Evolutionary conservation across 805 yeast species (phyloP).

Genomic region (Candida nitratophila): DNA sequence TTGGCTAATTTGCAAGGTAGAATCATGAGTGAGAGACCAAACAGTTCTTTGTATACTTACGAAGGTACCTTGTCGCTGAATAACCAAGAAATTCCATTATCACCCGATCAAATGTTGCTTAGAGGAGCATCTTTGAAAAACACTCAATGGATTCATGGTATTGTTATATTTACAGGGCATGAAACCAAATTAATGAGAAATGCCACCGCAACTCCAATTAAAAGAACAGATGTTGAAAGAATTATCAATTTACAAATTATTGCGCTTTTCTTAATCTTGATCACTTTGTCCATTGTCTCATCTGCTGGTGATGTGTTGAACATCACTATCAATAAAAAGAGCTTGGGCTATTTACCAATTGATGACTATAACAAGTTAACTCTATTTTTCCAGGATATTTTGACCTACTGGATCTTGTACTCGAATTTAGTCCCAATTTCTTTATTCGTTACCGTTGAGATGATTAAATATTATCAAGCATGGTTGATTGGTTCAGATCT

Average conservation of each 20-base stretch:
- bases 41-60: slow-evolving; percentile 87
- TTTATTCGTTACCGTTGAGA: slow-evolving; percentile 90
- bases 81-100: slow-evolving; percentile 56
- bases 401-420: slow-evolving; percentile 93
- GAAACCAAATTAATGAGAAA: slow-evolving; percentile 97
- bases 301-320: slow-evolving; percentile 83
- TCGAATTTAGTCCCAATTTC: slow-evolving; percentile 98
- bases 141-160: slow-evolving; percentile 92
- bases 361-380: slow-evolving; percentile 62
- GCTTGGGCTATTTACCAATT: slow-evolving; percentile 58
- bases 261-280: slow-evolving; percentile 75
- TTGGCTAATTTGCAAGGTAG: slow-evolving; percentile 47
- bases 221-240: slow-evolving; percentile 93
- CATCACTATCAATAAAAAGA: slow-evolving; percentile 42
- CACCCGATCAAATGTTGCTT: slow-evolving; percentile 85
- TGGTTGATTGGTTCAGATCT: slow-evolving; percentile 88
- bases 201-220: slow-evolving; percentile 98
- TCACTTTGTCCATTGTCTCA: slow-evolving; percentile 70
- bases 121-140: slow-evolving; percentile 95
- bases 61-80: slow-evolving; percentile 76
- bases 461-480: slow-evolving; percentile 93
- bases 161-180: slow-evolving; percentile 94
- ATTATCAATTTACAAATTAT: slow-evolving; percentile 89
- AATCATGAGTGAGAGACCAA: slow-evolving; percentile 84
- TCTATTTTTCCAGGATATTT: slow-evolving; percentile 75